phyloP scores from a whole-genome alignment of 495 filamentous ascomycete species.

The Evernia prunastri region DNA sequence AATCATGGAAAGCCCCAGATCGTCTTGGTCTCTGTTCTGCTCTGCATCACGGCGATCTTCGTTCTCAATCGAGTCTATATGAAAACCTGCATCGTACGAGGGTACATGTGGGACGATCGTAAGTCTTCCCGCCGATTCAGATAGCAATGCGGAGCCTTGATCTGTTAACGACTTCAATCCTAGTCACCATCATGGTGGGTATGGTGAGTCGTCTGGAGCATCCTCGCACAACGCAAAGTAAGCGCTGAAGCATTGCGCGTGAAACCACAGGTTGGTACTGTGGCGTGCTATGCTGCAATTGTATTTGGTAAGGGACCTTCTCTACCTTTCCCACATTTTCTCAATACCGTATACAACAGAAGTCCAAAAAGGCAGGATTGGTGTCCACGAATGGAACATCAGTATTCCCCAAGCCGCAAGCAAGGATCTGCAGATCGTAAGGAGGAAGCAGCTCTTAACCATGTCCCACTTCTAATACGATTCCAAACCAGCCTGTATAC shows the following conservation, averaged over 20 bases:
- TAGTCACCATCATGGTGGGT: background rate
- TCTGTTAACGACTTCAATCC: background rate
- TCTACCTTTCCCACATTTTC: background rate
- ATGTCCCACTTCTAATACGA: background rate
- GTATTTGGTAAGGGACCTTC: background rate
- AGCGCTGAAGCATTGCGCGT: background rate
- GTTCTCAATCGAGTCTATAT: slow-evolving; percentile 8
- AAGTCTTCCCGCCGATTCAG: background rate
- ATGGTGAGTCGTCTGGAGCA: background rate
- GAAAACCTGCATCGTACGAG: slow-evolving; percentile 10
- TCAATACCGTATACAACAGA: background rate
- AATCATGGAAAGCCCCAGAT: background rate
- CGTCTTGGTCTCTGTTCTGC: slow-evolving; percentile 5
- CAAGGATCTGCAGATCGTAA: background rate
- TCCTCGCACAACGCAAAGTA: background rate
- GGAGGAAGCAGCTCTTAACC: background rate
- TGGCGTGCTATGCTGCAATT: background rate
- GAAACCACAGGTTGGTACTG: background rate
- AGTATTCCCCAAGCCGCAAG: background rate
- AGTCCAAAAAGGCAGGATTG: background rate
- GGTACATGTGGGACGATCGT: slow-evolving; percentile 16
- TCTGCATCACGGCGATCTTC: background rate
- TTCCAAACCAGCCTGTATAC: background rate
- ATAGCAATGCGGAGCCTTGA: background rate
- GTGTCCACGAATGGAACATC: slow-evolving; percentile 11